Evolutionary conservation across 805 yeast genomes (phyloP).

Genomic region (Sungouiozyma ichnusensis): DNA sequence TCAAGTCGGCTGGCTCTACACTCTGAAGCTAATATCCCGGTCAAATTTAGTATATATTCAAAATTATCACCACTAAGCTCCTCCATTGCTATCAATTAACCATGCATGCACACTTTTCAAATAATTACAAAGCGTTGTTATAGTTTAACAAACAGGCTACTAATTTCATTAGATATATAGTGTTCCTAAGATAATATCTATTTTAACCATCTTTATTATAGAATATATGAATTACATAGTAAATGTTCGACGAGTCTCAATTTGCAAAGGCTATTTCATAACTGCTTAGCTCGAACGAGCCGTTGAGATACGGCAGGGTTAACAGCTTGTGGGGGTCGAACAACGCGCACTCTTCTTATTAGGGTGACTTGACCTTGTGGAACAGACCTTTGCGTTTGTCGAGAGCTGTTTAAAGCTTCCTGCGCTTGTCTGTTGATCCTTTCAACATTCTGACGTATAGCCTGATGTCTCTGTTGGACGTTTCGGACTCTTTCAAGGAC

Average conservation of each 20-base stretch:
- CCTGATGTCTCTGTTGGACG: not conserved
- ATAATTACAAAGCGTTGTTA: no score
- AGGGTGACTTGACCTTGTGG: not conserved
- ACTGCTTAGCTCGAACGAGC: not conserved
- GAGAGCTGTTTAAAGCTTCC: not conserved
- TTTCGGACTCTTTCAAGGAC: not conserved
- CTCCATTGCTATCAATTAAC: no score
- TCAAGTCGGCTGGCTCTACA: conserved; percentile 21
- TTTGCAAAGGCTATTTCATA: no score
- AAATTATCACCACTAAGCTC: conserved; percentile 18
- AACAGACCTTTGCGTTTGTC: not conserved
- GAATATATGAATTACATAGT: no score
- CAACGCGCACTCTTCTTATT: not conserved
- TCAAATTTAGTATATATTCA: conserved; percentile 20
- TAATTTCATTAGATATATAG: no score
- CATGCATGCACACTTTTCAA: no score
- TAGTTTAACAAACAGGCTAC: no score
- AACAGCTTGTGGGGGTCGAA: not conserved
- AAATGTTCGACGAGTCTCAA: no score
- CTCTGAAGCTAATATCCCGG: conserved; percentile 16
- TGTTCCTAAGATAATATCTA: no score
- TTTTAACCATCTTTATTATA: no score
- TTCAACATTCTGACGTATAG: not conserved
- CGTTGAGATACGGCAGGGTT: not conserved
- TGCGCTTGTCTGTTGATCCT: not conserved